Evolutionary conservation across 176 grass and related monocot species (phyloP).

Genomic region (Avena sativa): DNA sequence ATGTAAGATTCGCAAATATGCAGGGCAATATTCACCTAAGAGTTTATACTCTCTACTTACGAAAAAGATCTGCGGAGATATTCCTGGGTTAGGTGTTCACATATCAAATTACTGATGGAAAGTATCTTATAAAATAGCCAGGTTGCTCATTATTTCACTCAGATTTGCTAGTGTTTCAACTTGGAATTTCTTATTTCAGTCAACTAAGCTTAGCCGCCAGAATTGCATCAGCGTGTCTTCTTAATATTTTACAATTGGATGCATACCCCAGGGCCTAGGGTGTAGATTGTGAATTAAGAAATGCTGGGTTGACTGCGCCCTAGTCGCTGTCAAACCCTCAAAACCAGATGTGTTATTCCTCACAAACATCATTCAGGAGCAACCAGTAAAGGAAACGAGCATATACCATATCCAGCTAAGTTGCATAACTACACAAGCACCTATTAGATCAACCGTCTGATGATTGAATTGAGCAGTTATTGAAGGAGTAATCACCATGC

Average conservation of each 20-base stretch:
- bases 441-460: background rate
- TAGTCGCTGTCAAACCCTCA: background rate
- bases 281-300: background rate
- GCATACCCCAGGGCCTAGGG: background rate
- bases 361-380: constrained; percentile 16
- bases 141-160: background rate
- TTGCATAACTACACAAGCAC: background rate
- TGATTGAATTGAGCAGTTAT: constrained; percentile 21
- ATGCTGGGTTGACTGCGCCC: background rate
- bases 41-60: constrained; percentile 25
- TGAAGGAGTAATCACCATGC: background rate
- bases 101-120: background rate
- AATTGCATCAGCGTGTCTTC: background rate
- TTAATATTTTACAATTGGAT: background rate
- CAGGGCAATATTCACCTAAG: constrained; percentile 37
- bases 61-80: constrained; percentile 32
- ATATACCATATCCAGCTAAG: constrained; percentile 23
- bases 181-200: background rate
- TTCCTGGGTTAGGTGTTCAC: constrained; percentile 5
- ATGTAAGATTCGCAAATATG: constrained; percentile 48
- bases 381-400: constrained; percentile 22
- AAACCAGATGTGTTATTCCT: background rate
- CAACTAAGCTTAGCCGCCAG: background rate
- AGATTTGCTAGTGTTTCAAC: background rate
- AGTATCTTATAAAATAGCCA: constrained; percentile 13